Evolutionary conservation across 164 flowering plant genomes (phyloP), one percentile per base, ranked within the genome.

Genomic region (Buxus sempervirens): DNA sequence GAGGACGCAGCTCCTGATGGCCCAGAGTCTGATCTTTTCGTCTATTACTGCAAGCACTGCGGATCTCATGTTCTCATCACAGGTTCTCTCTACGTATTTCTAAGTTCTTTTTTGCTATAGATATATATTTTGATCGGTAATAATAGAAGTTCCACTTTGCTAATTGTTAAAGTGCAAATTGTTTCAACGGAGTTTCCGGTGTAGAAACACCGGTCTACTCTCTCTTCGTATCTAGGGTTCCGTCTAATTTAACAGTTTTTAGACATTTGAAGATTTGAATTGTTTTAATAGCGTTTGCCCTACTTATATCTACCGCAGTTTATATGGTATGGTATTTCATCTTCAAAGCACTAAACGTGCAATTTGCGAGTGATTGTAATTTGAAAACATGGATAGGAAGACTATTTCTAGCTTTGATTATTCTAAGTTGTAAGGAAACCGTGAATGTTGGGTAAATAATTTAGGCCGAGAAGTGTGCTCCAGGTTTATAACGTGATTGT

Each of bases 11-110:
- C 77, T 1, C 94, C 96, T 0, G 94, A 92, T 51, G 93, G 97
- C 4, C 96, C 98, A 0, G 87, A 90, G 58, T 90, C 99, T 48
- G 98, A 95, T 74, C 97, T 95, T 80, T 95, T 90, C 79, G 99
- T 95, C 60, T 90, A 95, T 54, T 92, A 95, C 80, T 91, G 98
- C 90, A 90, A 94, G 78, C 90, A 86, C 80, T 91, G 97, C 70
- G 83, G 93, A 22, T 90, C 93, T 68, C 98, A 89, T 69, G 95
- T 90, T 72, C 97, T 92, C 75, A 89, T 92, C 76, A 90, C 97
- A 58, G 97, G 96, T 93, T 71, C 64, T 59, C 65, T 75, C 68
- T 66, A 70, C 25, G 63, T 55, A 51, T 70, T 20, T 26, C 3
- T 68, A 38, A 49, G 28, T 66, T 53, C n/a, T 62, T 21, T 67